These are phyloP conservation scores for Elongisporangium anandrum DNA, from an alignment of 352 stramenopile species.

Conservation along the genomic window DNA sequence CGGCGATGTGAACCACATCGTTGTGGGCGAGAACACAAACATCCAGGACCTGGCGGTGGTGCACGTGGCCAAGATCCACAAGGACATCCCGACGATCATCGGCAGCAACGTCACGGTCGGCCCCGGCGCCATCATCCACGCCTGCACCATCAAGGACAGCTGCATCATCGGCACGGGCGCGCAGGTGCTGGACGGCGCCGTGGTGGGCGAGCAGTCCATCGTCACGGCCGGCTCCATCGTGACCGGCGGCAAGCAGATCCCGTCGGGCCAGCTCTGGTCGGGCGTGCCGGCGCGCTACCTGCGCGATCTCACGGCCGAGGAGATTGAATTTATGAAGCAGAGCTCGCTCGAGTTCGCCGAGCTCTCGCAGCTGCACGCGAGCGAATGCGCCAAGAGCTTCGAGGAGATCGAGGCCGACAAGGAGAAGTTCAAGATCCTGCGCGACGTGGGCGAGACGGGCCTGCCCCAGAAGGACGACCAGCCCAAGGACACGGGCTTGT, in stretches of 20 bases:
- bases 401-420: slow-evolving; percentile 77
- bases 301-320: slow-evolving; percentile 78
- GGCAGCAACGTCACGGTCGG: slow-evolving; percentile 90
- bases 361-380: slow-evolving; percentile 66
- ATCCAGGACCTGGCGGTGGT: slow-evolving; percentile 93
- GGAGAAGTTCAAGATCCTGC: slow-evolving; percentile 71
- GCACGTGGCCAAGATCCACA: slow-evolving; percentile 92
- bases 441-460: slow-evolving; percentile 75
- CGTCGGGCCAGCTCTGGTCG: slow-evolving; percentile 88
- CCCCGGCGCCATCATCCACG: slow-evolving; percentile 85
- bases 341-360: slow-evolving; percentile 84
- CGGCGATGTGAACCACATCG: slow-evolving; percentile 90
- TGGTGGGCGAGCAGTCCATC: slow-evolving; percentile 86
- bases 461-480: slow-evolving; percentile 65
- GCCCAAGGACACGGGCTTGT: slow-evolving; percentile 77
- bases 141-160: slow-evolving; percentile 90
- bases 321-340: slow-evolving; percentile 89
- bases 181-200: slow-evolving; percentile 87
- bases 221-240: slow-evolving; percentile 89
- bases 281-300: slow-evolving; percentile 78
- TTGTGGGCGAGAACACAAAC: slow-evolving; percentile 92
- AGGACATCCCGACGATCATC: slow-evolving; percentile 89
- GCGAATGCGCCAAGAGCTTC: slow-evolving; percentile 80
- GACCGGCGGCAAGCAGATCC: slow-evolving; percentile 80
- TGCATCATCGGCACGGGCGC: slow-evolving; percentile 91